Evolutionary conservation across 257 asterid genomes (phyloP), one percentile per base, ranked within the genome.

Genomic region (Nicotiana otophora): DNA sequence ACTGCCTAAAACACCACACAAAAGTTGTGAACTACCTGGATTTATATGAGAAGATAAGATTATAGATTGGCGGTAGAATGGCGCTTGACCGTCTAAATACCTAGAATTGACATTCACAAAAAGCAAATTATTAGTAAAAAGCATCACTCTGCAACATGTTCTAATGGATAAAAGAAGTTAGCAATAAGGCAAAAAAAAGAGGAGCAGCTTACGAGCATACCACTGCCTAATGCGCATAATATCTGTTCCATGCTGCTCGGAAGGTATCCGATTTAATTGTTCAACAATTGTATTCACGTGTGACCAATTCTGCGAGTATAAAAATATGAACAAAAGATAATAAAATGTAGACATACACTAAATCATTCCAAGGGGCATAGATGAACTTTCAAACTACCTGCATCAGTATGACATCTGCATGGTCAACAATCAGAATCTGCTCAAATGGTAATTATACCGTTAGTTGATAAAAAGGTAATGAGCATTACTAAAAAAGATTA

Each of bases 211-310:
- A 82, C 16, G 81, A 63, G 77, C 89, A 87, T 91, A 96, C 99
- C 99, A 96, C 70, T 92, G 95, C 84, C 98, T 88, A 80, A 96
- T 87, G 86, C 99, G 98, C 98, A 94, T 94, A 67, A 96, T 91
- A 92, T 96, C 97, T 78, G 98, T 87, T 82, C 96, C 95, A 81
- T 90, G 97, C 88, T 92, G 97, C 92, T 93, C 91, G 60, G 92
- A 86, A n/a, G 98, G 98, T 62, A 91, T 82, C 87, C 66, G 91
- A 80, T 96, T 96, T 90, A 94, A 84, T 19, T 93, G 93, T 81
- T 93, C 91, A 51, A 92, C 88, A 77, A 94, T 93, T 19, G 93
- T 90, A 79, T 88, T 89, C 82, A 96, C 98, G 84, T 96, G 99
- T 75, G 95, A 88, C 98, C 98, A 96, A 86, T 96, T 96, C 99